Conservation (phyloP, 768 basidiomycete genomes). For the Candolleomyces efflorescens region DNA sequence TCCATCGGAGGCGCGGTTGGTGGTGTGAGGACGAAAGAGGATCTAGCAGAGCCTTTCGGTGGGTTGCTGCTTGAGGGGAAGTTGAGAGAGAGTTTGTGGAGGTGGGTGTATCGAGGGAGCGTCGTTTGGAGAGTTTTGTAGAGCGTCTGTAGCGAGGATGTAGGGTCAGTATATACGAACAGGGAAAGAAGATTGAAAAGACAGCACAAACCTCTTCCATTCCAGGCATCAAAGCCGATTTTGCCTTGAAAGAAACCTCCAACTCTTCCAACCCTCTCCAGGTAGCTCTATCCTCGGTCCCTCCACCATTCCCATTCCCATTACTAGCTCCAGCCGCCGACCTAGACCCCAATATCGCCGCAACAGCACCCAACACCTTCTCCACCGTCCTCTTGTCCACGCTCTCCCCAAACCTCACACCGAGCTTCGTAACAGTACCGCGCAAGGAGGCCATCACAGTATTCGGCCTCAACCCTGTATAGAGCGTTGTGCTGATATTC, state of each 20-base stretch:
- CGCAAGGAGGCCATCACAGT: constrained; percentile 33
- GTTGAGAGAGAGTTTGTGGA: constrained; percentile 24
- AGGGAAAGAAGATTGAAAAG: neutral
- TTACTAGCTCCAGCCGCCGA: neutral
- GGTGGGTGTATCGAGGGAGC: constrained; percentile 34
- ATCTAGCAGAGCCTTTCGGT: neutral
- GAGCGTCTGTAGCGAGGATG: too few species aligned
- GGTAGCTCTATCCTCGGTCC: constrained; percentile 12
- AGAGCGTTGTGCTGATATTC: constrained; percentile 41
- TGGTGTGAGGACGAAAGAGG: neutral
- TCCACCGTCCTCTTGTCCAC: constrained; percentile 44
- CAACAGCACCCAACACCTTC: constrained; percentile 41
- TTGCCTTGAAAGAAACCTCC: constrained; percentile 24
- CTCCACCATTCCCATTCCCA: constrained; percentile 1
- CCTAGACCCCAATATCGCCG: constrained; percentile 23
- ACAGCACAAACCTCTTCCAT: constrained; percentile 31
- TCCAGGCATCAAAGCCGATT: constrained; percentile 13
- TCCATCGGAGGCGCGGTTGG: neutral
- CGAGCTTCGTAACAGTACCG: constrained; percentile 25
- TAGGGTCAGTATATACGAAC: constrained; percentile 2
- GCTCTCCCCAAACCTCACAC: constrained; percentile 31
- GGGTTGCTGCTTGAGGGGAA: neutral
- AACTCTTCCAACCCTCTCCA: constrained; percentile 22
- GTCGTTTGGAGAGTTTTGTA: constrained; percentile 37
- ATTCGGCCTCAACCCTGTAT: constrained; percentile 41